Percentiles rank a stretch among this genome's conserved stretches.
Evolutionary conservation across 2,329 filamentous ascomycete genomes (phyloP).

Genomic region (Nigrospora sphaerica): DNA sequence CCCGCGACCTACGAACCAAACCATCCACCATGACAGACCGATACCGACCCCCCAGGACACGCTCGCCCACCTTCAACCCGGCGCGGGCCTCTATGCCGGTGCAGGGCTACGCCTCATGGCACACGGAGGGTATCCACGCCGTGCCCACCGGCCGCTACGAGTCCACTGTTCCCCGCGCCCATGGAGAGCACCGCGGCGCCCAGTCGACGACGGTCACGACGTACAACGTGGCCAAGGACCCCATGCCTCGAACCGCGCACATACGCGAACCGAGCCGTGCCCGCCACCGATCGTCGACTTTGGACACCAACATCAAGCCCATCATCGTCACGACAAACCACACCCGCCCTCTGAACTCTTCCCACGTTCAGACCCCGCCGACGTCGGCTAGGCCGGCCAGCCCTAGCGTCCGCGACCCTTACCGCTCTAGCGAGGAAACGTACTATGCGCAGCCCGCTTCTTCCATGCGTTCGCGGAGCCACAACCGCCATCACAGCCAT

Average conservation of each 20-base stretch:
- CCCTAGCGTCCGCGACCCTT: conserved; percentile 39
- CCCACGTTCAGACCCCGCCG: conserved; percentile 27
- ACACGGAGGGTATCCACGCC: conserved; percentile 47
- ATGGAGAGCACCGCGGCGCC: conserved; percentile 24
- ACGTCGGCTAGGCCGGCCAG: conserved; percentile 29
- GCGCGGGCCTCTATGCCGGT: conserved; percentile 48
- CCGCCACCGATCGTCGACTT: conserved; percentile 40
- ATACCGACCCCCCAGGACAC: conserved; percentile 34
- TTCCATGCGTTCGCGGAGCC: conserved; percentile 44
- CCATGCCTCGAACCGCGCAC: conserved; percentile 37
- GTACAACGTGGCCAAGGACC: conserved; percentile 49
- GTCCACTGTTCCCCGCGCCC: conserved; percentile 23
- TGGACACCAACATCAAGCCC: conserved; percentile 43
- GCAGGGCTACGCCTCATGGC: conserved; percentile 32
- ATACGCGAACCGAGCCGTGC: conserved; percentile 40
- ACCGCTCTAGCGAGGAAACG: conserved; percentile 44
- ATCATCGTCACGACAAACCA: conserved; percentile 51
- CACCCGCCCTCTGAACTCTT: conserved; percentile 30
- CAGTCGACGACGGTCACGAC: conserved; percentile 42
- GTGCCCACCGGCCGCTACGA: conserved; percentile 35
- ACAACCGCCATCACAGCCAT: conserved; percentile 33
- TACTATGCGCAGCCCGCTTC: conserved; percentile 54
- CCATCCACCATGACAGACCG: conserved; percentile 36
- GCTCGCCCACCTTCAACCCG: conserved; percentile 39
- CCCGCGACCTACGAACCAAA: too few relatives aligned